Base-by-base conservation (phyloP, 106 monocot species). In the Alisma plantagoaquatica region DNA sequence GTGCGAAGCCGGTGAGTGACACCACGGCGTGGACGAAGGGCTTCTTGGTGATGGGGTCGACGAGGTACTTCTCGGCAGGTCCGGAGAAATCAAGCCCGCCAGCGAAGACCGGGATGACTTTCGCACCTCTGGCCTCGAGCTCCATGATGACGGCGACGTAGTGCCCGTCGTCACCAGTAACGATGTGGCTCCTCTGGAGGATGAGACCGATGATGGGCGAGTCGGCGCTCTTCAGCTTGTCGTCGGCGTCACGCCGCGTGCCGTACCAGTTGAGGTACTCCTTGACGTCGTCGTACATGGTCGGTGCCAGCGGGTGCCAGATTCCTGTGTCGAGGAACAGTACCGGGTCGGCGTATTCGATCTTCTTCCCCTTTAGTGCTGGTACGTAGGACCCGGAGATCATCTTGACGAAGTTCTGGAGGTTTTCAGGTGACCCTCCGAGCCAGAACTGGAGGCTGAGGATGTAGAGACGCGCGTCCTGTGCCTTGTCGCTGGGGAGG, bases 361-460 rank as follows among this genome's bases (percentile, higher is more conserved):
- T 72, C 65, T 77, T 75, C 23, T 47, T 57, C n/a, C 61, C 71
- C 68, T 72, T 77, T 31, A 87, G 56, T 1, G 77, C 77, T 16
- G 86, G 86, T 2, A 87, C 65, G 58, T 87, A 87, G 1, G 86
- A 77, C 2, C 77, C 86, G 43, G 81, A 24, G 49, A 87, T 75
- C 86, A 87, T 87, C 74, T 81, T 87, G 25, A 87, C 55, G 57
- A 87, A 87, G 56, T 87, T 87, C 54, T 78, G 74, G 35, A 87
- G 68, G 30, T 87, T 87, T 23, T 87, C 86, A 9, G 86, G 81
- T 52, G 86, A 87, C 2, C 86, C 86, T 11, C 86, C 86, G 51
- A 87, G 86, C 86, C 86, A 87, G 68, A 87, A 87, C 61, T 87
- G 86, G 38, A 87, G 81, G 50, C 86, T 87, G 20, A 87, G 81